Evolutionary conservation across 257 asterid genomes (phyloP).

Genomic region (Schizonepeta tenuifolia): DNA sequence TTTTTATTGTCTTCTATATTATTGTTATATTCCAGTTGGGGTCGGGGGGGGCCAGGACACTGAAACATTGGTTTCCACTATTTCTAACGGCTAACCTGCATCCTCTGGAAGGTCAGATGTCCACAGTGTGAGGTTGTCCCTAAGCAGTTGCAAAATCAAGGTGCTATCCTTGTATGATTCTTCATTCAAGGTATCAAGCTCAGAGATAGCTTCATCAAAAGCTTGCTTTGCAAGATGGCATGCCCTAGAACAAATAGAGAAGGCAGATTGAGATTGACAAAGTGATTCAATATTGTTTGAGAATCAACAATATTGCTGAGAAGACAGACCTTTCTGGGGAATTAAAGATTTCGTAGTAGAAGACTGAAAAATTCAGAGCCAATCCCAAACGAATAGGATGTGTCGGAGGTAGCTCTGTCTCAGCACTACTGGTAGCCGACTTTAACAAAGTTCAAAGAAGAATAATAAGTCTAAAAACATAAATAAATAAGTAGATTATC

Average conservation of each 20-base stretch:
- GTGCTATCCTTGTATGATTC: slow-evolving; percentile 96
- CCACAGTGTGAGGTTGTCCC: slow-evolving; percentile 94
- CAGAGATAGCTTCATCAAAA: slow-evolving; percentile 94
- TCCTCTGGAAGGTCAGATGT: slow-evolving; percentile 89
- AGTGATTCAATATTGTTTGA: background rate
- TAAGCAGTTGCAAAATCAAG: slow-evolving; percentile 87
- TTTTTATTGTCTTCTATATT: too few relatives aligned
- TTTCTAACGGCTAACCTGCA: slow-evolving; percentile 54
- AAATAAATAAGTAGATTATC: background rate
- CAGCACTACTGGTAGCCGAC: slow-evolving; percentile 80
- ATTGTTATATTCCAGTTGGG: background rate
- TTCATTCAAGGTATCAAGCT: slow-evolving; percentile 81
- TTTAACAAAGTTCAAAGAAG: slow-evolving; percentile 40
- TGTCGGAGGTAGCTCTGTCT: slow-evolving; percentile 82
- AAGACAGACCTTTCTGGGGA: slow-evolving; percentile 81
- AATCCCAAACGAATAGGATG: slow-evolving; percentile 93
- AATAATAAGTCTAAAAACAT: slow-evolving; percentile 31
- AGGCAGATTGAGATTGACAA: slow-evolving; percentile 18
- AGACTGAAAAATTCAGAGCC: slow-evolving; percentile 92
- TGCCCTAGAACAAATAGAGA: slow-evolving; percentile 57
- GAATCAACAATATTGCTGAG: slow-evolving; percentile 24
- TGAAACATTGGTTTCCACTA: background rate
- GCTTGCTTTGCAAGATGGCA: slow-evolving; percentile 96
- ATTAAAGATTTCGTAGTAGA: slow-evolving; percentile 85
- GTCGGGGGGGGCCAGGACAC: background rate